phyloP scores from a whole-genome alignment of 495 filamentous ascomycete species.

The Podospora tetraspora region DNA sequence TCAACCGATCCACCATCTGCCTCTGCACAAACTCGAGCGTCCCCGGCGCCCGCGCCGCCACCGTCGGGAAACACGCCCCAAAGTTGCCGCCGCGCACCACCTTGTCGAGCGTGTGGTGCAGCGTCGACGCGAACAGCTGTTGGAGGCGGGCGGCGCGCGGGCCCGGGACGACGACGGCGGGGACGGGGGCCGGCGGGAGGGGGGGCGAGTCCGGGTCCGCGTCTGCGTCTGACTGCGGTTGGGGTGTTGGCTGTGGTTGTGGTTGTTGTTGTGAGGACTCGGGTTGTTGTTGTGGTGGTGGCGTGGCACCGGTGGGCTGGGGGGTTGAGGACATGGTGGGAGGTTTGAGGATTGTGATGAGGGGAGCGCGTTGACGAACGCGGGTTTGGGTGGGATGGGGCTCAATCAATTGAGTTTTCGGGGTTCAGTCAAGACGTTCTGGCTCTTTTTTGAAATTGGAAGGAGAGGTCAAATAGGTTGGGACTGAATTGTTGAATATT shows the following conservation, averaged over 20 bases:
- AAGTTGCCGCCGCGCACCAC: conserved; percentile 76
- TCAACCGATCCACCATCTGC: conserved; percentile 63
- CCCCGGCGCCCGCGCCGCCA: conserved; percentile 63
- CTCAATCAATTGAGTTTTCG: neutral
- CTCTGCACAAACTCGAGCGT: conserved; percentile 62
- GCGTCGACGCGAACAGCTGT: conserved; percentile 62
- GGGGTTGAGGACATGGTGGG: conserved; percentile 1
- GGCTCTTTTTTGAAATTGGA: neutral
- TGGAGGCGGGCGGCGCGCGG: conserved; percentile 68
- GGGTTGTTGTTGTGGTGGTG: conserved; percentile 10
- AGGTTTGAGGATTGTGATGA: conserved; percentile 6
- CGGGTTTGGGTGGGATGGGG: neutral
- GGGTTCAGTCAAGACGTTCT: neutral
- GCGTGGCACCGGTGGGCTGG: neutral
- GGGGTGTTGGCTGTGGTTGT: neutral
- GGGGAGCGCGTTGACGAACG: neutral
- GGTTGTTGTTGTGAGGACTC: conserved; percentile 9
- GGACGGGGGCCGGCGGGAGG: conserved; percentile 51
- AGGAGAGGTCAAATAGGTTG: neutral
- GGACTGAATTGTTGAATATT: neutral
- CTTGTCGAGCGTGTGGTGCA: conserved; percentile 64
- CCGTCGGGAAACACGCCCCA: conserved; percentile 80
- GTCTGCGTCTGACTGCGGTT: conserved; percentile 7
- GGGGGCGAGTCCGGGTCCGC: conserved; percentile 35
- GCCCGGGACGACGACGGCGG: conserved; percentile 60